Conservation (phyloP, 2,329 filamentous ascomycete species). For the Phoma sp. region DNA sequence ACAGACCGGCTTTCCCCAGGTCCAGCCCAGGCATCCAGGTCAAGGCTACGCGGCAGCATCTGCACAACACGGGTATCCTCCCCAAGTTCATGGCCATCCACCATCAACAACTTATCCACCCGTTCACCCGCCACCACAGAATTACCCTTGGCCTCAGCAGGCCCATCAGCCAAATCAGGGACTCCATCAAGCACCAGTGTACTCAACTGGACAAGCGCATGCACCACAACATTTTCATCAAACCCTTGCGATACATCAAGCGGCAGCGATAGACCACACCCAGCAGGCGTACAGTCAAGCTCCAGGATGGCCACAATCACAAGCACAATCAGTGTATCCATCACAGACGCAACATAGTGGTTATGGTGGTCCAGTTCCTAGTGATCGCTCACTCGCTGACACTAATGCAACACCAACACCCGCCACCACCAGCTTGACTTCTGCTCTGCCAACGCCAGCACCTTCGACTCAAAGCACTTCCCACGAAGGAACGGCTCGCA, state of each 20-base stretch:
- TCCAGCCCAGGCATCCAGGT: slow-evolving; percentile 27
- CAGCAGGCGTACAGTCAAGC: slow-evolving; percentile 34
- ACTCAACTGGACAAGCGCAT: slow-evolving; percentile 31
- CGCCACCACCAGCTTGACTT: slow-evolving; percentile 27
- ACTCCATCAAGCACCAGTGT: slow-evolving; percentile 29
- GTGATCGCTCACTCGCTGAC: slow-evolving; percentile 22
- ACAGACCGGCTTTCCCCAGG: slow-evolving; percentile 37
- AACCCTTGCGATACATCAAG: slow-evolving; percentile 25
- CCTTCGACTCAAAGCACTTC: slow-evolving; percentile 23
- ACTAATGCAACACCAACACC: slow-evolving; percentile 39
- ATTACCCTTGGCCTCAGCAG: slow-evolving; percentile 37
- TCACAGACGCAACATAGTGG: slow-evolving; percentile 23
- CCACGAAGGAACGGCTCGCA: slow-evolving; percentile 29
- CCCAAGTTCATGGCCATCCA: slow-evolving; percentile 32
- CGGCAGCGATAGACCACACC: slow-evolving; percentile 27
- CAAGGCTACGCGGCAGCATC: slow-evolving; percentile 31
- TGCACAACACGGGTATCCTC: slow-evolving; percentile 28
- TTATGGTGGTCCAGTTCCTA: slow-evolving; percentile 18
- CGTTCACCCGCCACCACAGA: slow-evolving; percentile 28
- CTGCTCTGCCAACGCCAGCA: slow-evolving; percentile 17
- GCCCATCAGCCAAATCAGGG: slow-evolving; percentile 30
- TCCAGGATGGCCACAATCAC: slow-evolving; percentile 29
- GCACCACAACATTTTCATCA: slow-evolving; percentile 24
- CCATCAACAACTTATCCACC: slow-evolving; percentile 28
- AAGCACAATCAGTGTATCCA: slow-evolving; percentile 24